Conservation (phyloP, 805 yeast genomes). For the Naumovozyma baii region DNA sequence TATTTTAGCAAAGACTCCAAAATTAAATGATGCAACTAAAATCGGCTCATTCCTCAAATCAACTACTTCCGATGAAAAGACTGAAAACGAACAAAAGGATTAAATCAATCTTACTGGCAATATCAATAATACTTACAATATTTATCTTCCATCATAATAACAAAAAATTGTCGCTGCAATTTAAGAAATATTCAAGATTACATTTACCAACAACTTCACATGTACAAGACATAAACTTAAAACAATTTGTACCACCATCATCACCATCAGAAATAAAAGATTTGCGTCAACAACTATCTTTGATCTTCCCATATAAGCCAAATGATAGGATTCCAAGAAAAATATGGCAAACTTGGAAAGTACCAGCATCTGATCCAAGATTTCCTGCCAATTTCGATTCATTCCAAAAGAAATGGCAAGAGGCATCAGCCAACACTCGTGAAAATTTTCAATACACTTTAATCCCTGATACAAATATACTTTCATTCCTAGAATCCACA, state of each 20-base stretch:
- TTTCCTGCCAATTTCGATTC: slow-evolving; percentile 47
- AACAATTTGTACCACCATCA: slow-evolving; percentile 1
- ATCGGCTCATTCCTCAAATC: too few relatives aligned
- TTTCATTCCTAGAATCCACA: slow-evolving; percentile 43
- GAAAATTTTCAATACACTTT: slow-evolving; percentile 51
- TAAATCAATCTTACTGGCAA: slow-evolving; percentile 1
- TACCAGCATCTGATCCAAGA: slow-evolving; percentile 41
- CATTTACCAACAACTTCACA: slow-evolving; percentile 24
- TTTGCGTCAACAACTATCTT: slow-evolving; percentile 44
- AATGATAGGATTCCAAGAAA: slow-evolving; percentile 57
- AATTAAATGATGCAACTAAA: too few relatives aligned
- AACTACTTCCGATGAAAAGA: not conserved
- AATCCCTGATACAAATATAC: slow-evolving; percentile 59
- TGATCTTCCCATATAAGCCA: slow-evolving; percentile 67
- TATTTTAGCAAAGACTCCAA: too few relatives aligned
- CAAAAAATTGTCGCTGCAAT: slow-evolving; percentile 2
- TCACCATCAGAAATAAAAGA: slow-evolving; percentile 5
- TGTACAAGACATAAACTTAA: slow-evolving; percentile 13
- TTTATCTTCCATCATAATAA: slow-evolving; percentile 8
- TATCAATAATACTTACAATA: slow-evolving; percentile 3
- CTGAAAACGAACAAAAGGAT: not conserved
- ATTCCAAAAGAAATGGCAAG: slow-evolving; percentile 51
- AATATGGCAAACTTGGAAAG: slow-evolving; percentile 95
- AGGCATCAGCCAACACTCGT: slow-evolving; percentile 4
- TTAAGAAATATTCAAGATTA: not conserved